These are phyloP conservation scores for Lactarius quietus DNA, from an alignment of 768 basidiomycete genomes.

Conservation along the genomic window DNA sequence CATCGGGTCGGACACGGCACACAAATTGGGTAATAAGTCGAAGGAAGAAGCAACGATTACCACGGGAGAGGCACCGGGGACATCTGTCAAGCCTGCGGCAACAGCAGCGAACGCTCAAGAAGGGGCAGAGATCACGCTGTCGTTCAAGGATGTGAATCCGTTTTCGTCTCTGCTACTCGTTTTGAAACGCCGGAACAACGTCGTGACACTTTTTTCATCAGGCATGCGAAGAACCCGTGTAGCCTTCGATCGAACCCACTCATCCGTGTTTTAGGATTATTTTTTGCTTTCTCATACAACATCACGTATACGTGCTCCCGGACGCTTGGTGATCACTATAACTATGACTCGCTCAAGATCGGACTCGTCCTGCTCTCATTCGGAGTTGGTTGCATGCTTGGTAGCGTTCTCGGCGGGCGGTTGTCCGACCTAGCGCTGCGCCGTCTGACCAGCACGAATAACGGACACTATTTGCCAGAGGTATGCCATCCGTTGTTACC, in stretches of 20 bases:
- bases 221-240: constrained; percentile 38
- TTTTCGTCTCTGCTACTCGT: constrained; percentile 57
- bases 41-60: background rate
- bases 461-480: constrained; percentile 58
- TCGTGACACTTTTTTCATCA: constrained; percentile 60
- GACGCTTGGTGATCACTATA: constrained; percentile 60
- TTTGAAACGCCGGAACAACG: constrained; percentile 60
- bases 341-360: constrained; percentile 63
- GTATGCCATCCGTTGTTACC: constrained; percentile 34
- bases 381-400: constrained; percentile 55
- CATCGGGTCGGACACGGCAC: constrained; percentile 27
- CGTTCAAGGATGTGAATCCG: constrained; percentile 73
- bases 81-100: background rate
- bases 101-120: background rate
- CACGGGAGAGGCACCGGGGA: background rate
- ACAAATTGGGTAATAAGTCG: background rate
- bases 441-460: constrained; percentile 42
- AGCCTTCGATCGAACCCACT: background rate
- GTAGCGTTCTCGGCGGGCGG: constrained; percentile 54
- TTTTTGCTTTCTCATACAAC: constrained; percentile 69
- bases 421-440: constrained; percentile 53
- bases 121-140: constrained; percentile 47
- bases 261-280: constrained; percentile 44
- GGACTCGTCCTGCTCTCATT: constrained; percentile 76
- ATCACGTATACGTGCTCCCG: constrained; percentile 72